Conservation (phyloP, 2,329 filamentous ascomycete genomes). For the Fusarium sp. region DNA sequence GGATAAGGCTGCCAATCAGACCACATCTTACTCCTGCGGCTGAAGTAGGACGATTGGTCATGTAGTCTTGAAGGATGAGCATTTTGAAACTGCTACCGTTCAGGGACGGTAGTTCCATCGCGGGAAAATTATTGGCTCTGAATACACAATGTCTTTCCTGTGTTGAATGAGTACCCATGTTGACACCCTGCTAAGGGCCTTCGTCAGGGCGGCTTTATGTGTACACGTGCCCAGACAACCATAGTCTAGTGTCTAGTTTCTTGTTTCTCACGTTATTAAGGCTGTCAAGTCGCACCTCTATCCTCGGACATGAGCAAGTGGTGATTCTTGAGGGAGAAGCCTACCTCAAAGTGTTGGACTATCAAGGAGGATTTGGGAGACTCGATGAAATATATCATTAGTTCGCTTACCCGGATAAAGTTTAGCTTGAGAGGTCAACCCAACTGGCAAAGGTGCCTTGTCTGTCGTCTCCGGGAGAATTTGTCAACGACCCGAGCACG, state of each 20-base stretch:
- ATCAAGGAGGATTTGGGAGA: too few species aligned
- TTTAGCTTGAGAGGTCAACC: not conserved
- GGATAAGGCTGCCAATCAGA: not conserved
- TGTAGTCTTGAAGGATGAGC: not conserved
- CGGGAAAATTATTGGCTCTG: not conserved
- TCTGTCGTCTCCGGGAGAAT: not conserved
- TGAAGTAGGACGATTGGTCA: not conserved
- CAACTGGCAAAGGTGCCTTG: not conserved
- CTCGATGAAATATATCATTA: too few species aligned
- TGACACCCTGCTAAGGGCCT: not conserved
- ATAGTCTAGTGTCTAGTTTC: too few species aligned
- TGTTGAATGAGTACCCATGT: not conserved
- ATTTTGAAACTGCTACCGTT: not conserved
- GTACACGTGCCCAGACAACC: not conserved
- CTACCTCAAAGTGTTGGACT: too few species aligned
- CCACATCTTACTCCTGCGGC: not conserved
- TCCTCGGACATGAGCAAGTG: too few species aligned
- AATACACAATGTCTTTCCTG: not conserved
- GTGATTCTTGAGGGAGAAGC: too few species aligned
- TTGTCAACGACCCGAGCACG: not conserved
- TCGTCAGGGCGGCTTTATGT: not conserved
- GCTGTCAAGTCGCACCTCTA: too few species aligned
- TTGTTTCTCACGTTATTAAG: too few species aligned
- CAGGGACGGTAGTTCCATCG: not conserved
- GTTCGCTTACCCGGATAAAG: not conserved